phyloP scores from a whole-genome alignment of 345 rosid species.

The Brassica incana region DNA sequence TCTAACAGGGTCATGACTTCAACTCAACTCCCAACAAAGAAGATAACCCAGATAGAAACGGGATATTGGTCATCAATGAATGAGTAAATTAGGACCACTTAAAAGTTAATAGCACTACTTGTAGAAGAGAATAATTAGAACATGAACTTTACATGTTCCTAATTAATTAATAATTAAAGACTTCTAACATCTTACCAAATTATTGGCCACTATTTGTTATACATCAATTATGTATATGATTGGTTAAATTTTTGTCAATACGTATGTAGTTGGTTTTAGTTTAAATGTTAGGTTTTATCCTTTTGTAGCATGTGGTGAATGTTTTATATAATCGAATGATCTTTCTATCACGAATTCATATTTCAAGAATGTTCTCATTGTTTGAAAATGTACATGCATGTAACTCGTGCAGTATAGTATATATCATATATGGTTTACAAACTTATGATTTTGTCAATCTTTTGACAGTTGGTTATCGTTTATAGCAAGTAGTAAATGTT shows the following conservation, averaged over 20 bases:
- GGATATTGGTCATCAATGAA: slow-evolving; percentile 32
- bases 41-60: slow-evolving; percentile 39
- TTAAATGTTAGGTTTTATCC: slow-evolving; percentile 16
- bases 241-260: slow-evolving; percentile 24
- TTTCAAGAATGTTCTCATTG: neutral
- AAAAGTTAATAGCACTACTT: slow-evolving; percentile 28
- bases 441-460: neutral
- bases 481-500: neutral
- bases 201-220: slow-evolving; percentile 32
- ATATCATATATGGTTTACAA: neutral
- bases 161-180: slow-evolving; percentile 3
- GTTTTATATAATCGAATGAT: neutral
- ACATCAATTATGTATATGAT: slow-evolving; percentile 28
- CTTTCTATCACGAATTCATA: neutral
- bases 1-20: slow-evolving; percentile 35
- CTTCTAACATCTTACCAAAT: slow-evolving; percentile 32
- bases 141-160: slow-evolving; percentile 35
- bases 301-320: slow-evolving; percentile 16
- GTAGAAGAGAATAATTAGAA: slow-evolving; percentile 15
- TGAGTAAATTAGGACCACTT: slow-evolving; percentile 25
- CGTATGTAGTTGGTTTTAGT: slow-evolving; percentile 29
- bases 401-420: neutral
- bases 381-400: neutral
- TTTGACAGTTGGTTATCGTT: slow-evolving; percentile 18
- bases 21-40: slow-evolving; percentile 35